phyloP scores from a whole-genome alignment of 179 eudicot genomes.

The Silene vulgaris region DNA sequence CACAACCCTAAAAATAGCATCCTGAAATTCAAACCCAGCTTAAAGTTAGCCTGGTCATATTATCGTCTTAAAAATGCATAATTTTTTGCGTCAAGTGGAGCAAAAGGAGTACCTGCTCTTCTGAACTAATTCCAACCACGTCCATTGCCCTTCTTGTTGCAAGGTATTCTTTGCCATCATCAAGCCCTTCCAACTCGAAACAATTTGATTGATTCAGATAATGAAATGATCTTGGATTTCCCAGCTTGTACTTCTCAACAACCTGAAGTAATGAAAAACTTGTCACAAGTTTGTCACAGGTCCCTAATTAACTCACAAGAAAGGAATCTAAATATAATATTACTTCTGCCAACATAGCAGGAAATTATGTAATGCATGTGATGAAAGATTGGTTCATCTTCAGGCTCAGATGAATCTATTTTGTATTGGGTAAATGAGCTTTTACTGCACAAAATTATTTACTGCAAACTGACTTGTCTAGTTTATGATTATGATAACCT shows the following conservation, averaged over 20 bases:
- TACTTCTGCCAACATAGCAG: not conserved
- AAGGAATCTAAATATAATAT: not conserved
- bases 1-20: conserved; percentile 85
- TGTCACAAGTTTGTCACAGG: conserved; percentile 8
- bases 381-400: too few species aligned
- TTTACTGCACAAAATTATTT: too few species aligned
- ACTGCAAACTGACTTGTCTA: too few species aligned
- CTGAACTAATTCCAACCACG: conserved; percentile 69
- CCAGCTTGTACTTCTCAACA: conserved; percentile 63
- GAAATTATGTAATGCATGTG: not conserved
- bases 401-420: too few species aligned
- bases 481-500: too few species aligned
- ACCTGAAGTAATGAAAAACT: conserved; percentile 43
- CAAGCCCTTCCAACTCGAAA: conserved; percentile 70
- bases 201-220: conserved; percentile 90
- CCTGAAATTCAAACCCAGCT: conserved; percentile 42
- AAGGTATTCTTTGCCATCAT: conserved; percentile 76
- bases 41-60: conserved; percentile 12
- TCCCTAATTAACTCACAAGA: not conserved
- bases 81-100: not conserved
- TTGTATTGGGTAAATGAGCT: too few species aligned
- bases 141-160: conserved; percentile 91
- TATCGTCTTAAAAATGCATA: not conserved
- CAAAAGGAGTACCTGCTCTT: conserved; percentile 63
- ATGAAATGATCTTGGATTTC: conserved; percentile 68